Percentiles rank a stretch among this genome's conserved stretches.
Conservation (phyloP, 2,329 filamentous ascomycete genomes). For the Lachnellula cervina region DNA sequence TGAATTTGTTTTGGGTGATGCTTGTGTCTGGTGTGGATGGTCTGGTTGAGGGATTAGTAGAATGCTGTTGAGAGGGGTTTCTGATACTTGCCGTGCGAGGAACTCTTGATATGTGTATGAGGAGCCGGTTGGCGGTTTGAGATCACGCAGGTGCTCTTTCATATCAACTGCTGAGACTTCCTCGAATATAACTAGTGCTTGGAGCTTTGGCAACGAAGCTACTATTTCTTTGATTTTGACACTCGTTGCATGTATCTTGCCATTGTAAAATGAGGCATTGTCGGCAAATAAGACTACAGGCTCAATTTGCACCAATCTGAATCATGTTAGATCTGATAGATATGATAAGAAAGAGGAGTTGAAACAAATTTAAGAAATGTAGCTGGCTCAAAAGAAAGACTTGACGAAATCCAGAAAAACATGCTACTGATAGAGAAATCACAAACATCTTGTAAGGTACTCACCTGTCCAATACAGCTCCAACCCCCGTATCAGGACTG, state of each 20-base stretch:
- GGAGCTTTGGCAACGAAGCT: slow-evolving; percentile 54
- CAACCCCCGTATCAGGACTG: slow-evolving; percentile 86
- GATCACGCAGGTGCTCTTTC: slow-evolving; percentile 30
- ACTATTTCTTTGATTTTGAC: slow-evolving; percentile 77
- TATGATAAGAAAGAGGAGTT: background rate
- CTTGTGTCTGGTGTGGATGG: background rate
- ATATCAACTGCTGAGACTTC: slow-evolving; percentile 45
- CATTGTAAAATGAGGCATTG: slow-evolving; percentile 86
- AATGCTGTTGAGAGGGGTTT: background rate
- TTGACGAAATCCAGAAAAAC: too few relatives aligned
- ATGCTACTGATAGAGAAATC: too few relatives aligned
- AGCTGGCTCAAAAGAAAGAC: too few relatives aligned
- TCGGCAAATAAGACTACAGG: slow-evolving; percentile 82
- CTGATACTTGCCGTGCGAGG: slow-evolving; percentile 29
- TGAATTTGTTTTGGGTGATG: slow-evolving; percentile 54
- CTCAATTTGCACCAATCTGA: slow-evolving; percentile 67
- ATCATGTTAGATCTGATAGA: background rate
- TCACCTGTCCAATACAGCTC: slow-evolving; percentile 76
- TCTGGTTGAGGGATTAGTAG: background rate
- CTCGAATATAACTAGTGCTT: slow-evolving; percentile 69
- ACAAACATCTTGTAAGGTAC: background rate
- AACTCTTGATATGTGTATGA: slow-evolving; percentile 39
- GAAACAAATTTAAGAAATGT: too few relatives aligned
- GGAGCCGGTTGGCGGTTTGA: slow-evolving; percentile 1
- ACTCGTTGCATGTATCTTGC: slow-evolving; percentile 76